Percentiles rank a stretch among this genome's conserved stretches.
phyloP scores from a whole-genome alignment of 768 basidiomycete genomes.

The Flagelloscypha sp. region DNA sequence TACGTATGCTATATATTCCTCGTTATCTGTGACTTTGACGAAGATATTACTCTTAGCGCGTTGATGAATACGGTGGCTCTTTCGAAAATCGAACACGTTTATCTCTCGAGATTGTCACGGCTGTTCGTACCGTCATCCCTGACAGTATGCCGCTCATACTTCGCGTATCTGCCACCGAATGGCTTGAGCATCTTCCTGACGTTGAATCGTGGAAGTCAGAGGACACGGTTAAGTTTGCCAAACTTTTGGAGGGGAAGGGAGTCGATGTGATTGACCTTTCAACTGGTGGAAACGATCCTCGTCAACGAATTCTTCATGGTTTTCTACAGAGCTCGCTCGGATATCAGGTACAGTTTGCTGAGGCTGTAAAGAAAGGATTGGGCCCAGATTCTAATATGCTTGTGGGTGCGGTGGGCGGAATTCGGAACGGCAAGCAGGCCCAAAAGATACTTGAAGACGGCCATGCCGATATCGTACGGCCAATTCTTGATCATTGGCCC shows the following conservation, averaged over 20 bases:
- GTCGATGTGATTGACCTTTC: constrained; percentile 74
- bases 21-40: too few species aligned
- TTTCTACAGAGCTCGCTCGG: too few species aligned
- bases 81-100: constrained; percentile 51
- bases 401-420: constrained; percentile 18
- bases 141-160: too few species aligned
- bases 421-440: constrained; percentile 30
- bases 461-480: constrained; percentile 36
- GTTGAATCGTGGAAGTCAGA: constrained; percentile 61
- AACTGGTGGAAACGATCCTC: constrained; percentile 47
- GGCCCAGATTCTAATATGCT: constrained; percentile 32
- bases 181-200: constrained; percentile 54
- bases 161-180: constrained; percentile 65
- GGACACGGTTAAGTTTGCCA: constrained; percentile 57
- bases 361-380: constrained; percentile 33
- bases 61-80: constrained; percentile 56
- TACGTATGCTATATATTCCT: too few species aligned
- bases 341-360: constrained; percentile 41
- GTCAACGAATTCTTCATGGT: too few species aligned
- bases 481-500: too few species aligned
- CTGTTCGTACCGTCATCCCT: constrained; percentile 31
- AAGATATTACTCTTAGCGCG: too few species aligned
- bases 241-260: constrained; percentile 51
- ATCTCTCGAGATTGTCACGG: constrained; percentile 36
- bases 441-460: constrained; percentile 35